Base-by-base conservation (phyloP, 768 basidiomycete genomes). In the Pluteus cervinus region DNA sequence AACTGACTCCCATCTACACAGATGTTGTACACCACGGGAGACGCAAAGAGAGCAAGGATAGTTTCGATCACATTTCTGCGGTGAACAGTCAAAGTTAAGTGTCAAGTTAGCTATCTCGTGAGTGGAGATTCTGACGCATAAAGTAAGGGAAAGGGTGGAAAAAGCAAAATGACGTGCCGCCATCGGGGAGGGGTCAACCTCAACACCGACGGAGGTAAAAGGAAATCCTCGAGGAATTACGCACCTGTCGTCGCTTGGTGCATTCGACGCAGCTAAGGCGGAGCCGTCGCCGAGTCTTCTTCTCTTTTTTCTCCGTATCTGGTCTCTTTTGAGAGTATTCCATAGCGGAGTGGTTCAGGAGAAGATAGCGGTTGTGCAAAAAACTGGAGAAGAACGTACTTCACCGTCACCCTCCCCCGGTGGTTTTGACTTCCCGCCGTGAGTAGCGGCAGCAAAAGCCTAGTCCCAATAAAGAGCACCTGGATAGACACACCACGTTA, bases 261-360 rank as follows among this genome's bases (percentile, higher is more conserved):
- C 74, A 76, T 48, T 75, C 73, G 5, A 75, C 68, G 45, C 75
- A 76, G 47, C 71, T 73, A 23, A 73, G 54, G 29, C 73, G 64
- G 39, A 73, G 61, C 12, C 74, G 58, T 42, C 68, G 53, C 7
- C 73, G 61, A 14, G 70, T 71, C 52, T 69, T 72, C 56, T 75
- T 76, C 44, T 63, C 66, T 44, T 65, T 71, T 15, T 24, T 35
- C 26, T 34, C 6, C 23, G 15, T 9, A 3, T n/a, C 21, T 3
- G 18, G 28, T 25, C 8, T 45, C 48, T 29, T 42, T 18, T 12
- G 26, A n/a, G n/a, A n/a, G n/a, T n/a, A n/a, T n/a, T n/a, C n/a
- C n/a, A n/a, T n/a, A n/a, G n/a, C n/a, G n/a, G n/a, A n/a, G n/a
- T n/a, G n/a, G n/a, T n/a, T n/a, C n/a, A n/a, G n/a, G n/a, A n/a